These are phyloP conservation scores for Effrenium voratum DNA, from an alignment of 73 alveolate genomes.

Conservation along the genomic window DNA sequence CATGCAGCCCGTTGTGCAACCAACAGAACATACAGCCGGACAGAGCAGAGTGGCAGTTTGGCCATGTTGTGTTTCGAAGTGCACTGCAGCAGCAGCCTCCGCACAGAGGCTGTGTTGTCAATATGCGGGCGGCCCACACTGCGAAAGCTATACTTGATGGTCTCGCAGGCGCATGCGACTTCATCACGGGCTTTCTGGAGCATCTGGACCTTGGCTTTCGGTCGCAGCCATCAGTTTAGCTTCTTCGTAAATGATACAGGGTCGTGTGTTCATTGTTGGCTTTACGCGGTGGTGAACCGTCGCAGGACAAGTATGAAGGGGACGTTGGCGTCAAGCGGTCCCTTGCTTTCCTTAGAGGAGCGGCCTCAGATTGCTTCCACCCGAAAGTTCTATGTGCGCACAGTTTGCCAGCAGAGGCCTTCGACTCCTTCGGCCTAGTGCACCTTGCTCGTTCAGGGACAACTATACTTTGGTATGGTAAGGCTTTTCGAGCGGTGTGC, in stretches of 20 bases:
- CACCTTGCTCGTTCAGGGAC: neutral
- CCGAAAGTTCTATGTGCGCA: neutral
- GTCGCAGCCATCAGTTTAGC: no score
- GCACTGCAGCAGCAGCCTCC: slow-evolving; percentile 6
- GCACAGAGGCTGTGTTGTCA: slow-evolving; percentile 7
- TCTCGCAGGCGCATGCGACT: no score
- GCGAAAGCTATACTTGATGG: no score
- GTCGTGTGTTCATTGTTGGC: no score
- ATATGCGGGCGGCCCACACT: no score
- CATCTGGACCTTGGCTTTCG: no score
- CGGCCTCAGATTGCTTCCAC: neutral
- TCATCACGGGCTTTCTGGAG: no score
- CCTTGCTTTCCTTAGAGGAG: neutral
- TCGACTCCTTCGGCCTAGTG: neutral
- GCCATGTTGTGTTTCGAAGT: neutral
- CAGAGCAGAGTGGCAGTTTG: neutral
- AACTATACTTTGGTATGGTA: neutral
- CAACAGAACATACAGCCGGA: neutral
- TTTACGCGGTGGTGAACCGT: no score
- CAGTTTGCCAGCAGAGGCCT: neutral
- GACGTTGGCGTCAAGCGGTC: neutral
- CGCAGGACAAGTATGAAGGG: neutral
- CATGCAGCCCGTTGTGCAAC: neutral
- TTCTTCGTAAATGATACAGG: no score
- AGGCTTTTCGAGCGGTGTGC: no score